These are phyloP conservation scores for Hemisphaericaspora xylofermentans DNA, from an alignment of 1,139 yeast species.

Conservation along the genomic window DNA sequence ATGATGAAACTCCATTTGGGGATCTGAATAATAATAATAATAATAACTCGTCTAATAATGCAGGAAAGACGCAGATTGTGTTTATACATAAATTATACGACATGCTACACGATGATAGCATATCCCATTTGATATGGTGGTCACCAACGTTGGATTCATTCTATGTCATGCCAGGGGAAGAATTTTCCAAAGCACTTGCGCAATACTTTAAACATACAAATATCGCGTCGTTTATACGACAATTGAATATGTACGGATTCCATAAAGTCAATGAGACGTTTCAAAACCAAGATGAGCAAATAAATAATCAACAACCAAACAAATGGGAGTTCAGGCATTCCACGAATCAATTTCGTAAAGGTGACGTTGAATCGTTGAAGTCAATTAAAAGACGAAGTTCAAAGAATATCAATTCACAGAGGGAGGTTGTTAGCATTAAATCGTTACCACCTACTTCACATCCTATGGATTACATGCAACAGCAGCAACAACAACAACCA, in stretches of 20 bases:
- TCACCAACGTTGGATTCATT: slow-evolving; percentile 37
- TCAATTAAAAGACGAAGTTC: slow-evolving; percentile 65
- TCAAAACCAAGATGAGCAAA: slow-evolving; percentile 18
- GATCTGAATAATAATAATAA: slow-evolving; percentile 1
- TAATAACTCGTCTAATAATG: slow-evolving; percentile 7
- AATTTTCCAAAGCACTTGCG: slow-evolving; percentile 60
- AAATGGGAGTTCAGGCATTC: slow-evolving; percentile 74
- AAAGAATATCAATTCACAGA: slow-evolving; percentile 46
- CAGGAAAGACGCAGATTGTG: slow-evolving; percentile 49
- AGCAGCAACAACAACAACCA: slow-evolving; percentile 9
- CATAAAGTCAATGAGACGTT: slow-evolving; percentile 60
- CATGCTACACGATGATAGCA: slow-evolving; percentile 55
- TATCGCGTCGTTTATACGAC: slow-evolving; percentile 77
- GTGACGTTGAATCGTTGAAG: slow-evolving; percentile 57
- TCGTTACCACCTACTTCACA: slow-evolving; percentile 32
- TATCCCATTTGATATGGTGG: slow-evolving; percentile 52
- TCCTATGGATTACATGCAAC: slow-evolving; percentile 14
- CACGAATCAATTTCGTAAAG: slow-evolving; percentile 62
- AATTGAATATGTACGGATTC: slow-evolving; percentile 77
- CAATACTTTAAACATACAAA: slow-evolving; percentile 75
- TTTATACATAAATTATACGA: slow-evolving; percentile 65
- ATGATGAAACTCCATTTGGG: slow-evolving; percentile 1
- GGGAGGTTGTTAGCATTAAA: slow-evolving; percentile 41
- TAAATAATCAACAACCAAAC: slow-evolving; percentile 7
- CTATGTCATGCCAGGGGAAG: slow-evolving; percentile 50